Percentiles rank a stretch among this genome's conserved stretches.
Conservation (phyloP, 345 rosid species). For the Syzygium jambos region DNA sequence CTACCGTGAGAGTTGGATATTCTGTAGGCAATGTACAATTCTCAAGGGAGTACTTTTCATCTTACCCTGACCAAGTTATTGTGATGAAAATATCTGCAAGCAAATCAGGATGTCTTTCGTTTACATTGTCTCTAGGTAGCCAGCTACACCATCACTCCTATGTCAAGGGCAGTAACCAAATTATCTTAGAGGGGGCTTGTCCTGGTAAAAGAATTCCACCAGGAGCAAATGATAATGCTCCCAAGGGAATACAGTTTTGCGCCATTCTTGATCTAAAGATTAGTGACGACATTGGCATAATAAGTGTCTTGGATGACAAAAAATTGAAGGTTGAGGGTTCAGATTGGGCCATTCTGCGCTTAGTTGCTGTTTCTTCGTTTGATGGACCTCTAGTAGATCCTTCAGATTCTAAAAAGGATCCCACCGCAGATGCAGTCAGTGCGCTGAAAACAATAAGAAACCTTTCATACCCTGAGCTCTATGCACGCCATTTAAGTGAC, state of each 20-base stretch:
- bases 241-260: conserved; percentile 61
- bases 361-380: conserved; percentile 69
- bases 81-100: conserved; percentile 57
- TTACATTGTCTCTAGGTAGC: conserved; percentile 56
- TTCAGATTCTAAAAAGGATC: conserved; percentile 56
- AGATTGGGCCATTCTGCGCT: conserved; percentile 63
- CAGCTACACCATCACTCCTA: conserved; percentile 43
- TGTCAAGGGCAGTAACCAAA: conserved; percentile 38
- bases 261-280: conserved; percentile 57
- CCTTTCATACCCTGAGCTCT: conserved; percentile 56
- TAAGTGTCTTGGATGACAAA: conserved; percentile 39
- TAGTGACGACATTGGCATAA: conserved; percentile 39
- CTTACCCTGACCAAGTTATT: conserved; percentile 61
- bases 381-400: conserved; percentile 77
- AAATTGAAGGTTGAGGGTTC: conserved; percentile 66
- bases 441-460: conserved; percentile 33
- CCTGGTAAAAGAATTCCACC: conserved; percentile 61
- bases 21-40: conserved; percentile 48
- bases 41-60: conserved; percentile 67
- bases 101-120: conserved; percentile 57
- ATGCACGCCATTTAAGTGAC: conserved; percentile 54
- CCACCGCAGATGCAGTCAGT: conserved; percentile 32
- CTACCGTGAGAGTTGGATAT: conserved; percentile 62
- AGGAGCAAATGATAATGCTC: conserved; percentile 22
- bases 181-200: conserved; percentile 64